These are phyloP conservation scores for Cercospora sesami DNA, from an alignment of 2,329 filamentous ascomycete genomes.

Conservation along the genomic window DNA sequence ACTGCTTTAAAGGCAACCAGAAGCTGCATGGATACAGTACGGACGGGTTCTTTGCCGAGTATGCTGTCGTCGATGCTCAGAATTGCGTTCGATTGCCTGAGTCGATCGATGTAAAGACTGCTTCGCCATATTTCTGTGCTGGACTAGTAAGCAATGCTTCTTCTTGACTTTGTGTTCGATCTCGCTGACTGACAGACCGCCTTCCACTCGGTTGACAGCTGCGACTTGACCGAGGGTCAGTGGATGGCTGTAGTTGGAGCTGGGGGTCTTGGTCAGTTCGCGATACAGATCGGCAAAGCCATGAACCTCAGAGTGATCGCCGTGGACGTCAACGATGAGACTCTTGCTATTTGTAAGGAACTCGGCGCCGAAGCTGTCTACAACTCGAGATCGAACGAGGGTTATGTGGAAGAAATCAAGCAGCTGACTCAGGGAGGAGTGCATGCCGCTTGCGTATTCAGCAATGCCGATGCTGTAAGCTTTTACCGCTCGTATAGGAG, in stretches of 20 bases:
- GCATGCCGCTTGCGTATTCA: not conserved
- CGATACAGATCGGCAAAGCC: not conserved
- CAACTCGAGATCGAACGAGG: not conserved
- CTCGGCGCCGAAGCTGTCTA: not conserved
- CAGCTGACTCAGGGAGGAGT: not conserved
- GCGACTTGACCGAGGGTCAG: not conserved
- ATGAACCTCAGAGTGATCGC: not conserved
- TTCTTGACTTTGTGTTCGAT: too few relatives aligned
- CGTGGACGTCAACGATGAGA: not conserved
- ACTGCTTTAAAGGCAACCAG: not conserved
- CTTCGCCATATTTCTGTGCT: not conserved
- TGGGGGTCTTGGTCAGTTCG: not conserved
- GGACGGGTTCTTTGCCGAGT: not conserved
- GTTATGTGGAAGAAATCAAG: not conserved
- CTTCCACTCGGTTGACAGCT: not conserved
- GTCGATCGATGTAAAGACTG: not conserved
- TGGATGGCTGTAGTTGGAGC: not conserved
- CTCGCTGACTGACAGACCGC: not conserved
- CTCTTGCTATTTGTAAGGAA: not conserved
- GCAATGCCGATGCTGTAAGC: not conserved
- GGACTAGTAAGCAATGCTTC: not conserved
- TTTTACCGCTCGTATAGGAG: not conserved
- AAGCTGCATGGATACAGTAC: not conserved
- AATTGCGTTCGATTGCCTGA: not conserved
- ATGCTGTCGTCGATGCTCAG: not conserved